These are phyloP conservation scores for Prunus persica DNA, from an alignment of 306 rosid species.

Conservation along the genomic window DNA sequence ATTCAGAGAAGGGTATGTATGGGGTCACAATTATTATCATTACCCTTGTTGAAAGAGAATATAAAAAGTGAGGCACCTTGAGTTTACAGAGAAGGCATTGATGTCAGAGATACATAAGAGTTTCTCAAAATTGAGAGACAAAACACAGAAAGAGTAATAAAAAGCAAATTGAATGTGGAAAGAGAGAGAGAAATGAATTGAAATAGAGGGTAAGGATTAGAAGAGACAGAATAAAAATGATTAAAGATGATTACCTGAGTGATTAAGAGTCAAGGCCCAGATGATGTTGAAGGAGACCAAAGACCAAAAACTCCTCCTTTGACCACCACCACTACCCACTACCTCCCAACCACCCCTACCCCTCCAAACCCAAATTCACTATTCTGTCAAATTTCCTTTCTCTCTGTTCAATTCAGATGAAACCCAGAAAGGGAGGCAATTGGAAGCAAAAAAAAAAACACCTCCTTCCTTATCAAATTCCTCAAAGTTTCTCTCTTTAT, in stretches of 20 bases:
- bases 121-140: conserved; percentile 16
- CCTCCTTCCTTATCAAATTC: conserved; percentile 15
- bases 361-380: conserved; percentile 26
- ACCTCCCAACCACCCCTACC: conserved; percentile 33
- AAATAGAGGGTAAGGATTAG: neutral
- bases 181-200: neutral
- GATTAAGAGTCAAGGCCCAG: conserved; percentile 32
- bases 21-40: conserved; percentile 16
- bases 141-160: neutral
- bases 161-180: conserved; percentile 6
- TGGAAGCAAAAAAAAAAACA: neutral
- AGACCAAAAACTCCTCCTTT: conserved; percentile 19
- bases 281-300: conserved; percentile 23
- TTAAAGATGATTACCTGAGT: conserved; percentile 45
- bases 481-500: neutral
- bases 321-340: conserved; percentile 20
- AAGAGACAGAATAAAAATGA: conserved; percentile 9
- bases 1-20: neutral
- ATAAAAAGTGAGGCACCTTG: conserved; percentile 7
- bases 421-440: conserved; percentile 13
- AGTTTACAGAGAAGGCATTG: conserved; percentile 9
- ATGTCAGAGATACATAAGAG: conserved; percentile 14
- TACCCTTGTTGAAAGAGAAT: conserved; percentile 4
- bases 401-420: conserved; percentile 24
- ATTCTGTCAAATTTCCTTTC: neutral